Conservation (phyloP, 2,329 filamentous ascomycete species). For the Fusarium sp. region DNA sequence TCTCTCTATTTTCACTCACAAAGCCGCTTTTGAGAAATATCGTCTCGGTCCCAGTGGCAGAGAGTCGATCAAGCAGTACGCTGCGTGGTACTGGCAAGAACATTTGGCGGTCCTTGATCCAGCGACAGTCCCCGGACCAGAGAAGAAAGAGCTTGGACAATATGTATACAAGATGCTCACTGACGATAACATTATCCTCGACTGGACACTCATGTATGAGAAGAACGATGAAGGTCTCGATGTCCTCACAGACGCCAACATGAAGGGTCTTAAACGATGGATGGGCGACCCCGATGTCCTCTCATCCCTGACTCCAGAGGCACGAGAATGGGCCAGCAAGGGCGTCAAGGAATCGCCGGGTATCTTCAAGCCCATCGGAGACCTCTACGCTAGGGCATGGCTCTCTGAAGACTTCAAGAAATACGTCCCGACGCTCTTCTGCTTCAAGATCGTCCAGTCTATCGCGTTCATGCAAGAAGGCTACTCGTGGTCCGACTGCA, state of each 20-base stretch:
- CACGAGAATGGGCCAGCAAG: conserved; percentile 49
- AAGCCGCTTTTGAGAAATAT: conserved; percentile 47
- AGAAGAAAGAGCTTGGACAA: conserved; percentile 53
- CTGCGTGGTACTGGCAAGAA: conserved; percentile 61
- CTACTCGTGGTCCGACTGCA: conserved; percentile 54
- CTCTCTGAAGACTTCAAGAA: conserved; percentile 51
- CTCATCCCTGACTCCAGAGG: conserved; percentile 48
- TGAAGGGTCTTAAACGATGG: conserved; percentile 54
- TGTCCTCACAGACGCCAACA: conserved; percentile 56
- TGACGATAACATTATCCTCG: conserved; percentile 52
- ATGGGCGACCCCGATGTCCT: conserved; percentile 52
- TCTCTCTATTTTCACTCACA: conserved; percentile 56
- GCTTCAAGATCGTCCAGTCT: conserved; percentile 59
- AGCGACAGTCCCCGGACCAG: conserved; percentile 36
- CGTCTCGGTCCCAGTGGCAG: conserved; percentile 46
- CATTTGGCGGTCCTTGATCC: conserved; percentile 55
- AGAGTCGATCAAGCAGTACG: conserved; percentile 55
- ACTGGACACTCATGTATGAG: conserved; percentile 57
- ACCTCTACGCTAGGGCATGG: conserved; percentile 56
- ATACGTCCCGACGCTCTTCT: conserved; percentile 57
- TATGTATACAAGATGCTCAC: conserved; percentile 56
- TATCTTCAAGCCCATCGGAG: conserved; percentile 55
- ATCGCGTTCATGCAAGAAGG: conserved; percentile 56
- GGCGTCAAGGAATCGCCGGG: conserved; percentile 46
- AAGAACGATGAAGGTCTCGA: conserved; percentile 59